Evolutionary conservation across 177 flowering plant genomes (phyloP), one percentile per base, ranked within the genome.

Genomic region (Vitis hybrid): DNA sequence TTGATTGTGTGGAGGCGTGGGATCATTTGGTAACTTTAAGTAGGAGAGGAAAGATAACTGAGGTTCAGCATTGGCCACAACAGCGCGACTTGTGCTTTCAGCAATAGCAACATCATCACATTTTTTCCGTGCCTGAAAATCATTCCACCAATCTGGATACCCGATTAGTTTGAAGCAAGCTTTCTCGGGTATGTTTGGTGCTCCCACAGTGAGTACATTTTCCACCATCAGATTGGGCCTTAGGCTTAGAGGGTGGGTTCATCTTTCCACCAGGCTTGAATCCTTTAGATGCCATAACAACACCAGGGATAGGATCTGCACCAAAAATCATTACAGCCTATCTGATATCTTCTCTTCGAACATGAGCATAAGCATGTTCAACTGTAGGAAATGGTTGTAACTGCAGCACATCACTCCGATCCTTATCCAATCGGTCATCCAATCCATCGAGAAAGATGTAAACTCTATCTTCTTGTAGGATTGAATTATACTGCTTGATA

Each of bases 401-500:
- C 3, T 26, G 19, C 7, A 60, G 63, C 10, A 60, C 50, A 60
- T 60, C 63, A 29, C 63, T 60, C 13, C 0, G 45, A 39, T 2
- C 8, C 8, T 39, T 39, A 39, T 5, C 45, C 7, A 39, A 9
- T 5, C 7, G 0, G 8, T 60, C n/a, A 31, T 60, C 63, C 13
- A 60, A 31, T 22, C 63, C 63, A 60, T 60, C 48, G 9, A 58
- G 61, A 19, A 58, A 58, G 12, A 19, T 18, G 15, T 58, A 58
- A 20, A 58, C 61, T 58, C 49, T 29, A 13, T 60, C 63, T 31
- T 60, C 63, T n/a, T 60, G 48, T 26, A 14, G 63, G 11, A 60
- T 26, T 10, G 63, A 20, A 9, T 60, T 60, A 11, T 51, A 51
- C 9, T 51, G 0, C 15, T 51, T 26, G 29, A 11, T 51, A 51